Conservation (phyloP, 306 rosid genomes). For the Ormosia emarginata region DNA sequence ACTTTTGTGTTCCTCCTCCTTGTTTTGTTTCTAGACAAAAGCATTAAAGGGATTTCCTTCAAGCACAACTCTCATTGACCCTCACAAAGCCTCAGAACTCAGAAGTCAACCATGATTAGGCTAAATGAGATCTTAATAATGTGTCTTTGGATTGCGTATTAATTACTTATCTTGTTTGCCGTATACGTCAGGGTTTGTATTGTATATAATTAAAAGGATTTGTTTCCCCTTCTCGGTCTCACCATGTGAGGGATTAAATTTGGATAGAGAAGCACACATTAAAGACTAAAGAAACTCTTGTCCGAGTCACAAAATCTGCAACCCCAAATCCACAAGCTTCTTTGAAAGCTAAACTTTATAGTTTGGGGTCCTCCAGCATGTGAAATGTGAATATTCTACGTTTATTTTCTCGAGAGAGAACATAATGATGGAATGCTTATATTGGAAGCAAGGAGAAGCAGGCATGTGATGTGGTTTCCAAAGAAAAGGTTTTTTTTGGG, state of each 20-base stretch:
- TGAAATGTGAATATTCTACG: not conserved
- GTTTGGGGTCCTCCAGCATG: not conserved
- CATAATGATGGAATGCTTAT: not conserved
- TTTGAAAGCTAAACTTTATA: not conserved
- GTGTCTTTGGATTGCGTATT: not conserved
- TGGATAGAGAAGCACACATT: not conserved
- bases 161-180: constrained; percentile 10
- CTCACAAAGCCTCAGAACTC: not conserved
- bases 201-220: not conserved
- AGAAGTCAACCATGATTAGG: not conserved
- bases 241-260: not conserved
- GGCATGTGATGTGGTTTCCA: not conserved
- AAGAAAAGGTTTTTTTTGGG: not conserved
- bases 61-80: not conserved
- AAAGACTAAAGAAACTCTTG: not conserved
- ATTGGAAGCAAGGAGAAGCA: not conserved
- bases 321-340: not conserved
- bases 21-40: not conserved
- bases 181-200: constrained; percentile 32
- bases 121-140: not conserved
- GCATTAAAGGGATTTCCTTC: not conserved
- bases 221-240: constrained; percentile 9
- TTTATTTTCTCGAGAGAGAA: no score
- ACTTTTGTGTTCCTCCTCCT: not conserved
- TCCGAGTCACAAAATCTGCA: not conserved